Base-by-base conservation (phyloP, 1,284 basidiomycete species). In the Dichomitus squalens region DNA sequence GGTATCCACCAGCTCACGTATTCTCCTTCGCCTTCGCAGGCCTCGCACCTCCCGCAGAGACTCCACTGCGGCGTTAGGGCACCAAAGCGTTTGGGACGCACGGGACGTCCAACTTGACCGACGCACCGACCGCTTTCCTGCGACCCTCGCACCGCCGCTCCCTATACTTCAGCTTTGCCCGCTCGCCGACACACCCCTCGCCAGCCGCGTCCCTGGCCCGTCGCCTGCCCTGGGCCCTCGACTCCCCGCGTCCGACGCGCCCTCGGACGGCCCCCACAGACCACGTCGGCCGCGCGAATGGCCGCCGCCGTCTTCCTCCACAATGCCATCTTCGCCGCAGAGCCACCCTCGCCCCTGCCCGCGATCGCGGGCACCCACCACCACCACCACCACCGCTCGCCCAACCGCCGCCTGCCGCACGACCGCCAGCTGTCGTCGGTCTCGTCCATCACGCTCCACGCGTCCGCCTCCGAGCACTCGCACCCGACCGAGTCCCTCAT, bases 401-500 rank as follows among this genome's bases (percentile, higher is more conserved):
- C 53, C 55, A 49, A 49, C 35, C 25, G 52, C 25, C 60, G 59
- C 52, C 36, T 47, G 38, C 41, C 64, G 23, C 70, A 68, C 57
- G 65, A 68, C 47, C 68, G 70, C 49, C 79, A 79, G 57, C 72
- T 74, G 21, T 78, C 82, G 39, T 79, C 79, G 1, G 64, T 80
- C 29, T 85, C 85, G 8, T 75, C 76, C 47, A 71, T 76, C 18
- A 82, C 84, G 3, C 73, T 85, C 11, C 75, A 78, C 34, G 77
- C 78, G 14, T 74, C 73, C 36, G 72, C 74, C 14, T 79, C 82
- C 4, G 76, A 80, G 21, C 68, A 75, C 58, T 81, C 81, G 1
- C 79, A 83, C 59, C 79, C 80, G 36, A 80, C 74, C 54, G 81
- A 79, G 66, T 80, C 79, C 11, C 73, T 83, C 38, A 75, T 79